A percentile compares a stretch with the other conserved stretches of the same genome.
Evolutionary conservation across 2,329 filamentous ascomycete genomes (phyloP).

Genomic region (Zasmidium cellare): DNA sequence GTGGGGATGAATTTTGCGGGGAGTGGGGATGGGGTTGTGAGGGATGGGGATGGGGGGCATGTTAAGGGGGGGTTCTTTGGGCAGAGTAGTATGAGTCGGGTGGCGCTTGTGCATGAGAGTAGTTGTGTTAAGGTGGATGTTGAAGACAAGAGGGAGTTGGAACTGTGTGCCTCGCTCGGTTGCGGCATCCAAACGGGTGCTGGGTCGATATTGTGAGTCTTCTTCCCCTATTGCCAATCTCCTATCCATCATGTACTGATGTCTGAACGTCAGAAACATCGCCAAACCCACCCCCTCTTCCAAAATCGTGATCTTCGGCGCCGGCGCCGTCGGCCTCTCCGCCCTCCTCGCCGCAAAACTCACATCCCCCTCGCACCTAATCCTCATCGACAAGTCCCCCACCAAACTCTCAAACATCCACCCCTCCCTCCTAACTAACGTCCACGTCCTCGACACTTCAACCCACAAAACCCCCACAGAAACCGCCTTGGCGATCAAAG

Average conservation of each 20-base stretch:
- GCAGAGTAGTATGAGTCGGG: conserved; percentile 23
- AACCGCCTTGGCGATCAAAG: conserved; percentile 14
- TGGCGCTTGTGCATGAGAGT: conserved; percentile 19
- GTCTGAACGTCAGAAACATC: conserved; percentile 20
- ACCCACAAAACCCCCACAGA: conserved; percentile 7
- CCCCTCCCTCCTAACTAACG: conserved; percentile 12
- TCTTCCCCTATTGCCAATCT: not conserved
- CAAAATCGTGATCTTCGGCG: conserved; percentile 23
- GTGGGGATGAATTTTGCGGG: conserved; percentile 20
- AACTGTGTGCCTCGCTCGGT: conserved; percentile 21
- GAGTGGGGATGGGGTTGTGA: conserved; percentile 11
- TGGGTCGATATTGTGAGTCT: conserved; percentile 23
- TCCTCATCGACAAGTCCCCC: conserved; percentile 24
- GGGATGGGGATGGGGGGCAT: conserved; percentile 9
- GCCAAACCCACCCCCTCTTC: conserved; percentile 17
- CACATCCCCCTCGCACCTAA: conserved; percentile 4
- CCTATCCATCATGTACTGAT: no score
- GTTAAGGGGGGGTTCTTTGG: conserved; percentile 25
- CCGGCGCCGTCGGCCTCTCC: conserved; percentile 25
- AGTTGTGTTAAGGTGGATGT: conserved; percentile 19
- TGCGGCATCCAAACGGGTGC: conserved; percentile 28
- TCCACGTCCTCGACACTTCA: conserved; percentile 12
- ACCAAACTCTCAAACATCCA: conserved; percentile 23
- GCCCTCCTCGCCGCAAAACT: conserved; percentile 21
- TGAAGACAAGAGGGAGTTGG: conserved; percentile 19